Evolutionary conservation across 2,329 filamentous ascomycete genomes (phyloP).

Genomic region (Penicillium oxalicum): DNA sequence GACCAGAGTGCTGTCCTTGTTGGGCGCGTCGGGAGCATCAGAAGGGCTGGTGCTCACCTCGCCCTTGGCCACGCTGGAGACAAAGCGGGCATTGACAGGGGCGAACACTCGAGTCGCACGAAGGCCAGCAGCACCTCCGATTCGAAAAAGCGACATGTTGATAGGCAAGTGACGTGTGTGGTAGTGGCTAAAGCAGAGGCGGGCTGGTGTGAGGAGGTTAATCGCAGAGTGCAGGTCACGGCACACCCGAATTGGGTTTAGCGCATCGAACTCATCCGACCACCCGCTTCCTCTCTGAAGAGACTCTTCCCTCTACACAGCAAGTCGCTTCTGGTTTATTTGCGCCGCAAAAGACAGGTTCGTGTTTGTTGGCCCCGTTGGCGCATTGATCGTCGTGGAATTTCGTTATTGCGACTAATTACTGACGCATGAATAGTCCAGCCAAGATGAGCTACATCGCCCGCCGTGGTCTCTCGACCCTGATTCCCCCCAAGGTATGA

Average conservation of each 20-base stretch:
- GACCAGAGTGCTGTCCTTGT: constrained; percentile 43
- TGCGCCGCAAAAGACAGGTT: constrained; percentile 30
- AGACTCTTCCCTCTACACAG: constrained; percentile 32
- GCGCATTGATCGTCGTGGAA: background rate
- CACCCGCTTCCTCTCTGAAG: constrained; percentile 31
- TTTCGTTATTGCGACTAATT: constrained; percentile 17
- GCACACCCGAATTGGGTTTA: constrained; percentile 32
- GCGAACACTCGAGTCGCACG: constrained; percentile 26
- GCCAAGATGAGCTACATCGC: constrained; percentile 86
- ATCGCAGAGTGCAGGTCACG: constrained; percentile 30
- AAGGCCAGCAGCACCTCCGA: constrained; percentile 37
- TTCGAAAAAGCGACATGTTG: constrained; percentile 63
- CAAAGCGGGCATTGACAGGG: constrained; percentile 34
- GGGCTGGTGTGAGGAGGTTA: constrained; percentile 24
- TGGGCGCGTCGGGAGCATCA: constrained; percentile 39
- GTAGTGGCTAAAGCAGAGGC: constrained; percentile 27
- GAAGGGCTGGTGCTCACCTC: constrained; percentile 47
- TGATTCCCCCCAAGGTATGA: constrained; percentile 96
- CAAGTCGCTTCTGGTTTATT: constrained; percentile 28
- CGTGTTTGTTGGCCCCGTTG: constrained; percentile 8
- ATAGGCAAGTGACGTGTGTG: constrained; percentile 15
- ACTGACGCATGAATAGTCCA: constrained; percentile 24
- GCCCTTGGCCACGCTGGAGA: constrained; percentile 37
- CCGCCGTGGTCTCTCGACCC: constrained; percentile 89
- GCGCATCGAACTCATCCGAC: constrained; percentile 32